Evolutionary conservation across 2,329 filamentous ascomycete genomes (phyloP).

Genomic region (Xylaria sp.): DNA sequence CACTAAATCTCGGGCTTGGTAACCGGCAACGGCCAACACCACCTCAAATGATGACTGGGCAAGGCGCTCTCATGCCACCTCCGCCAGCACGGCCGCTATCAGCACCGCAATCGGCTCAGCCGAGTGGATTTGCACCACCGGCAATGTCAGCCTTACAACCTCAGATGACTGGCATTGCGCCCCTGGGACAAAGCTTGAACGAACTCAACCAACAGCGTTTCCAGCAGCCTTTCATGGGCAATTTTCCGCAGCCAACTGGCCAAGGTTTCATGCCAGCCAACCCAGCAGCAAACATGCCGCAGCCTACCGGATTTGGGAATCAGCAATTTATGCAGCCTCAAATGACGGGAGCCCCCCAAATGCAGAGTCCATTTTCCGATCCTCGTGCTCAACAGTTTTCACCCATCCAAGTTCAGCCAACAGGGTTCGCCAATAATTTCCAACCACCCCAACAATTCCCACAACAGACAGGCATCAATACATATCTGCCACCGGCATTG

Average conservation of each 20-base stretch:
- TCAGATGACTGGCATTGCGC: conserved; percentile 85
- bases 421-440: conserved; percentile 65
- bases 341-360: conserved; percentile 55
- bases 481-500: conserved; percentile 67
- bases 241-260: conserved; percentile 54
- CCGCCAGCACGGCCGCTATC: conserved; percentile 85
- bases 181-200: conserved; percentile 79
- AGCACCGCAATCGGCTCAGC: conserved; percentile 83
- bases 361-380: conserved; percentile 56
- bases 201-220: conserved; percentile 76
- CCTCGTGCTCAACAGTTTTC: conserved; percentile 57
- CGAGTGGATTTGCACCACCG: conserved; percentile 77
- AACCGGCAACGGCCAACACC: conserved; percentile 76
- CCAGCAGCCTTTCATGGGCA: conserved; percentile 67
- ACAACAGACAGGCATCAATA: conserved; percentile 68
- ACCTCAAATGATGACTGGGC: conserved; percentile 70
- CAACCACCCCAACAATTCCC: conserved; percentile 52
- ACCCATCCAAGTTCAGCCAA: conserved; percentile 70
- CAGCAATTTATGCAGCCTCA: conserved; percentile 59
- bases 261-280: conserved; percentile 55
- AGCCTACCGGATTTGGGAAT: conserved; percentile 53
- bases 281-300: conserved; percentile 51
- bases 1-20: conserved; percentile 57
- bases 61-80: conserved; percentile 76
- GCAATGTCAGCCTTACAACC: conserved; percentile 71